Percentiles rank a stretch among this genome's conserved stretches.
These are phyloP conservation scores for Ophiostoma sp. DNA, from an alignment of 2,329 filamentous ascomycete genomes.

Conservation along the genomic window DNA sequence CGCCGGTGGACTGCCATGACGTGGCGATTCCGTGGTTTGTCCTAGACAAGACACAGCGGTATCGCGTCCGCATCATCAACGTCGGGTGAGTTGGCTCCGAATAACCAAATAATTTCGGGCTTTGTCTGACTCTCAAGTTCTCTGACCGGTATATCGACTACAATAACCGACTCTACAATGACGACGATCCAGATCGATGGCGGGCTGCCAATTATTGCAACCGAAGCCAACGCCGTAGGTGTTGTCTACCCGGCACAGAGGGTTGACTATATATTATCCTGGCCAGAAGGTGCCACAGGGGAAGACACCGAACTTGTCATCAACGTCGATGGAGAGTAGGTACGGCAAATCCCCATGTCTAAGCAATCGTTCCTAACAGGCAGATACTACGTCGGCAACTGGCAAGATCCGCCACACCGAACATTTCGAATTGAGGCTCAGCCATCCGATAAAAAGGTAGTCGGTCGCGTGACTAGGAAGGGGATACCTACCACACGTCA, in stretches of 20 bases:
- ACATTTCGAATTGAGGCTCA: constrained; percentile 13
- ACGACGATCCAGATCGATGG: constrained; percentile 29
- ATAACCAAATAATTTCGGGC: not conserved
- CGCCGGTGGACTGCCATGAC: constrained; percentile 41
- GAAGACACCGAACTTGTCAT: constrained; percentile 25
- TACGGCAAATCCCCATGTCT: not conserved
- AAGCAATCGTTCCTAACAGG: not conserved
- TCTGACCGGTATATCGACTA: constrained; percentile 27
- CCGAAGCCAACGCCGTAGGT: constrained; percentile 24
- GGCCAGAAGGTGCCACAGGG: constrained; percentile 17
- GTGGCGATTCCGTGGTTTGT: constrained; percentile 24
- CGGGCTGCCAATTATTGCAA: constrained; percentile 24
- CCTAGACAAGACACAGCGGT: constrained; percentile 27
- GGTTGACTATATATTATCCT: constrained; percentile 27
- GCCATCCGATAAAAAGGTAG: too few relatives aligned
- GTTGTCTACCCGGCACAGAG: constrained; percentile 30
- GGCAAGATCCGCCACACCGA: constrained; percentile 16
- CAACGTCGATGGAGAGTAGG: constrained; percentile 29
- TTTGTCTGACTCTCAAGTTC: constrained; percentile 24
- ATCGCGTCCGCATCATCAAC: constrained; percentile 30
- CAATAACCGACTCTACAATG: constrained; percentile 26
- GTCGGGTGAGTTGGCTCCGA: not conserved
- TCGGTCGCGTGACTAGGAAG: not conserved
- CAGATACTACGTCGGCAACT: constrained; percentile 18
- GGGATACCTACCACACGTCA: not conserved